Evolutionary conservation across 2,329 filamentous ascomycete species (phyloP).

Genomic region (Fusarium pilosicola): DNA sequence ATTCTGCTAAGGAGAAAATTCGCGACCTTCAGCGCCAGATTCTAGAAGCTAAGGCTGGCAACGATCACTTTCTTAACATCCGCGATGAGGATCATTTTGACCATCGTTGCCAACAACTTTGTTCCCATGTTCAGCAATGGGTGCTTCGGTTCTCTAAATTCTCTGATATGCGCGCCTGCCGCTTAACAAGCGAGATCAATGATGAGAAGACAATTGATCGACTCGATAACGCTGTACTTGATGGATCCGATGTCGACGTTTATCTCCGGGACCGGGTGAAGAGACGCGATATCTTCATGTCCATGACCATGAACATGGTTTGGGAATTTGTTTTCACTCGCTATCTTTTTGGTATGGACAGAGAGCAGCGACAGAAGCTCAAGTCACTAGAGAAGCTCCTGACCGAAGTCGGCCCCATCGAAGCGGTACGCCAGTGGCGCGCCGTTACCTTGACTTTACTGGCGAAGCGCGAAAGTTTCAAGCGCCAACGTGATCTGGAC

Average conservation of each 20-base stretch:
- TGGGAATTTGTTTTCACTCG: slow-evolving; percentile 99
- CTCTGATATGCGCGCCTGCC: slow-evolving; percentile 90
- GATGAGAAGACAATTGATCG: slow-evolving; percentile 95
- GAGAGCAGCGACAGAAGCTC: slow-evolving; percentile 96
- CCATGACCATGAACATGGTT: slow-evolving; percentile 98
- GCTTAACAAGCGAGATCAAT: slow-evolving; percentile 82
- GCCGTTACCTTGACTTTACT: slow-evolving; percentile 93
- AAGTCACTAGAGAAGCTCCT: slow-evolving; percentile 95
- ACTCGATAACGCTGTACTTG: slow-evolving; percentile 92
- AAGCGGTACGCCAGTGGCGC: slow-evolving; percentile 97
- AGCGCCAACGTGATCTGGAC: slow-evolving; percentile 84
- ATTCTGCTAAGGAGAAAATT: slow-evolving; percentile 73
- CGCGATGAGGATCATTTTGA: slow-evolving; percentile 97
- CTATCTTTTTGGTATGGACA: slow-evolving; percentile 98
- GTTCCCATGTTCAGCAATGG: slow-evolving; percentile 97
- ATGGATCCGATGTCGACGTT: slow-evolving; percentile 90
- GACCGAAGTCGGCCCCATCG: slow-evolving; percentile 83
- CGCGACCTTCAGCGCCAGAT: slow-evolving; percentile 64
- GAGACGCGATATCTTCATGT: slow-evolving; percentile 96
- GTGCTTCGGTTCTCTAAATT: slow-evolving; percentile 97
- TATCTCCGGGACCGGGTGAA: slow-evolving; percentile 89
- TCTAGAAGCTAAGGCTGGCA: slow-evolving; percentile 66
- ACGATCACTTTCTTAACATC: slow-evolving; percentile 78
- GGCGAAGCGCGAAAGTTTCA: slow-evolving; percentile 81
- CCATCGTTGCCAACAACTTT: slow-evolving; percentile 90